Evolutionary conservation across 176 grass and related monocot genomes (phyloP).

Genomic region (Triticum dicoccoides): DNA sequence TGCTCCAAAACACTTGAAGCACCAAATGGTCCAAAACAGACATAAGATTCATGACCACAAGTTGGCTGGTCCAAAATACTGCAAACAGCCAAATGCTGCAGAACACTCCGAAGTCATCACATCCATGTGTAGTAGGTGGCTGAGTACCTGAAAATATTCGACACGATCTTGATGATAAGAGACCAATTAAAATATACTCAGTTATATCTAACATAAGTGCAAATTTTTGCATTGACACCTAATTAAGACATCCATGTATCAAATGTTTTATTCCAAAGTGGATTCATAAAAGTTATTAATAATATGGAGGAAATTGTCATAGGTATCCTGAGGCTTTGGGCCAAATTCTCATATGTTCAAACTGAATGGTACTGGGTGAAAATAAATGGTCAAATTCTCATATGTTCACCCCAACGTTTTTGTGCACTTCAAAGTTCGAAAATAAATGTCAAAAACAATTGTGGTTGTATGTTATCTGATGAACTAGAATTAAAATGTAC

Average conservation of each 20-base stretch:
- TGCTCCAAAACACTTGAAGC: too few species aligned
- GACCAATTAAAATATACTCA: too few species aligned
- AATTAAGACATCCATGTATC: background rate
- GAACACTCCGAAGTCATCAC: too few species aligned
- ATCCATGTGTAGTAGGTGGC: too few species aligned
- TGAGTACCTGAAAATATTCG: too few species aligned
- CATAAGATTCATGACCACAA: too few species aligned
- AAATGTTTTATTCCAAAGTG: background rate
- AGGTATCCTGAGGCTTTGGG: slow-evolving; percentile 94
- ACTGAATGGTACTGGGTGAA: slow-evolving; percentile 62
- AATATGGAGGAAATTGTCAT: slow-evolving; percentile 7
- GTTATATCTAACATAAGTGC: too few species aligned
- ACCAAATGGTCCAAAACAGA: too few species aligned
- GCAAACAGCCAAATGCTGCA: too few species aligned
- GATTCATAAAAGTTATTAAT: background rate
- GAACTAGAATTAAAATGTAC: background rate
- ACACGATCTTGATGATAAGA: too few species aligned
- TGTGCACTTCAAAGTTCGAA: background rate
- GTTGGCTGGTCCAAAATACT: too few species aligned
- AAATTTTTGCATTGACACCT: too few species aligned
- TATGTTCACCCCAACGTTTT: background rate
- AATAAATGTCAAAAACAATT: background rate
- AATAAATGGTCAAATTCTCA: slow-evolving; percentile 35
- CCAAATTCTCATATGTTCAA: slow-evolving; percentile 90
- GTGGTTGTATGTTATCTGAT: background rate